Percentiles rank a stretch among this genome's conserved stretches.
These are phyloP conservation scores for Colletotrichum sp. DNA, from an alignment of 2,329 filamentous ascomycete species.

Conservation along the genomic window DNA sequence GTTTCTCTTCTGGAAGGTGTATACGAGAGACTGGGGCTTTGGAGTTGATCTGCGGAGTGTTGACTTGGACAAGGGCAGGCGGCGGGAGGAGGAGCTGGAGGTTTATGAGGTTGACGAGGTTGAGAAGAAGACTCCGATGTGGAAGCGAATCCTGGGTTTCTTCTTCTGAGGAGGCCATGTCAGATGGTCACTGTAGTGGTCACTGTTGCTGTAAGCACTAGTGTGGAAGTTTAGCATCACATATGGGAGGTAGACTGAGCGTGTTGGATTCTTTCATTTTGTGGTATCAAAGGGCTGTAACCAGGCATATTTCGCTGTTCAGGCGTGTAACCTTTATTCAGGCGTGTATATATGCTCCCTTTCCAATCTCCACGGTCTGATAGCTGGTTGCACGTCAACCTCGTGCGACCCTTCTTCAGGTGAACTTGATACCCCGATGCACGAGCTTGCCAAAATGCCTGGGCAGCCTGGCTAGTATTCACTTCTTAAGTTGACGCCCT, in stretches of 20 bases:
- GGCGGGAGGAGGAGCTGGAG: not conserved
- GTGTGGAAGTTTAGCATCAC: not conserved
- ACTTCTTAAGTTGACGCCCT: not conserved
- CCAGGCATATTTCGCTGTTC: not conserved
- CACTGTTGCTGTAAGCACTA: not conserved
- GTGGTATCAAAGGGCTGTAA: not conserved
- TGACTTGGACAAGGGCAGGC: not conserved
- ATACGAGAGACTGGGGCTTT: not conserved
- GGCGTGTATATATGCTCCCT: not conserved
- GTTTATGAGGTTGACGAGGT: not conserved
- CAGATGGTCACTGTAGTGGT: not conserved
- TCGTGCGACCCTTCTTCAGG: not conserved
- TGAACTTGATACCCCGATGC: not conserved
- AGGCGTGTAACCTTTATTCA: not conserved
- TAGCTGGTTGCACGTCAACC: not conserved
- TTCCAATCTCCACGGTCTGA: not conserved
- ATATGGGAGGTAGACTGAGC: not conserved
- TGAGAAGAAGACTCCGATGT: not conserved
- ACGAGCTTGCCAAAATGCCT: not conserved
- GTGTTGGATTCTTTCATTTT: not conserved
- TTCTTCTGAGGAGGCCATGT: not conserved
- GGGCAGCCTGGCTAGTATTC: not conserved
- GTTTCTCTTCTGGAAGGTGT: not conserved
- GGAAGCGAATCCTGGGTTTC: not conserved
- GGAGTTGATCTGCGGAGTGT: not conserved